Base-by-base conservation (phyloP, 139 green algal species). In the Desmodesmus armatus region DNA sequence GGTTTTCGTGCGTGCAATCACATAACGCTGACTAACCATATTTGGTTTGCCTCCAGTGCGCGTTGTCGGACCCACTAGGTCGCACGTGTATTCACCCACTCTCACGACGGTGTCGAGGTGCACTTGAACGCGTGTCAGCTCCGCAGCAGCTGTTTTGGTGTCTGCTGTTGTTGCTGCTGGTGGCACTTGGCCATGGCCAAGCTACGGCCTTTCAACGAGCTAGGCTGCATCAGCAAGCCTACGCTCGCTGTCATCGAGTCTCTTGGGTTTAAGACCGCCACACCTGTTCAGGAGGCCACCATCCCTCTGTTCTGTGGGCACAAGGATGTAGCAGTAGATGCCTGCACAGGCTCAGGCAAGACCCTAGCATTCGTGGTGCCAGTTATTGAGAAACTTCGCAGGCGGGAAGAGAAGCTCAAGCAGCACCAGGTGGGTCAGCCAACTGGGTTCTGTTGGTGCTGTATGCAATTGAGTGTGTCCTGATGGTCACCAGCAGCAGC, bases 311-410 rank as follows among this genome's bases (percentile, higher is more conserved):
- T 99, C 11, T 89, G 84, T 39, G 92, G 91, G 15, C 94, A 99
- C 91, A 98, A 98, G 83, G 97, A 99, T 84, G 97, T 99, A 1
- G 92, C 93, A 7, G 97, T 99, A 21, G 97, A 99, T 35, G 97
- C 97, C 0, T 95, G 90, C 87, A 99, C 97, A 0, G 97, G 97
- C n/a, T 97, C 91, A 17, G 97, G 97, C 15, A 99, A 99, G 87
- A 99, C 97, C 0, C 90, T 99, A 9, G 97, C 97, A 0, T 99
- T 99, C 75, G 86, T 99, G 2, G 71, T 99, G 27, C 97, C 97
- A 4, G 84, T 98, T 0, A 85, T 98, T 11, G 97, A 99, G 79
- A 96, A 95, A 29, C 83, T 99, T 35, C 47, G 92, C 7, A 85
- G 78, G 1, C 67, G 97, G 29, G 88, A 96, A 19, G 82, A 95